Percentiles rank a stretch among this genome's conserved stretches.
Conservation (phyloP, 345 rosid genomes). For the Moringa oleifera region DNA sequence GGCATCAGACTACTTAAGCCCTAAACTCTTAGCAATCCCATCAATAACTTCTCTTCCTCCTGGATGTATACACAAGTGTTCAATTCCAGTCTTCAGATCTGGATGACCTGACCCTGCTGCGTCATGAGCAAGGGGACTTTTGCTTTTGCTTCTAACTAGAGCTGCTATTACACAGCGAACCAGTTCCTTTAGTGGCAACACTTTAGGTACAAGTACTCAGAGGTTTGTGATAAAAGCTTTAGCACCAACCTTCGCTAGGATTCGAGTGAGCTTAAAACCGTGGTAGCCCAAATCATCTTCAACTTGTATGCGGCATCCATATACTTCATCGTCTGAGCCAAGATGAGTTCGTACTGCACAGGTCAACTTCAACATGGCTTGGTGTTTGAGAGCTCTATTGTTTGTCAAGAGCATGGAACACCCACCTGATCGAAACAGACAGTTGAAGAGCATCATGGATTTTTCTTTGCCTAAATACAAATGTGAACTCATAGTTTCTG, state of each 20-base stretch:
- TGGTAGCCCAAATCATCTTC: slow-evolving; percentile 27
- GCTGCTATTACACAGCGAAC: slow-evolving; percentile 12
- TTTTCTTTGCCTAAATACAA: slow-evolving; percentile 75
- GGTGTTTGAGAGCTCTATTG: slow-evolving; percentile 30
- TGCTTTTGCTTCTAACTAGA: slow-evolving; percentile 14
- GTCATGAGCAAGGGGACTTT: too few species aligned
- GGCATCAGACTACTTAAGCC: slow-evolving; percentile 45
- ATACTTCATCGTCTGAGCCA: slow-evolving; percentile 58
- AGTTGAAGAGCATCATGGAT: slow-evolving; percentile 75
- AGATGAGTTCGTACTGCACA: slow-evolving; percentile 43
- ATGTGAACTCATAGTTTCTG: slow-evolving; percentile 60
- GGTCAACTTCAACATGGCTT: slow-evolving; percentile 44
- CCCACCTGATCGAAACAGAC: slow-evolving; percentile 69
- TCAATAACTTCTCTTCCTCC: slow-evolving; percentile 75
- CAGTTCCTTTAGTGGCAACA: slow-evolving; percentile 41
- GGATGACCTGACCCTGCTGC: slow-evolving; percentile 18
- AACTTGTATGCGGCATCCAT: slow-evolving; percentile 41
- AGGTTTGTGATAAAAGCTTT: slow-evolving; percentile 51
- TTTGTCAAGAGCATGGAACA: slow-evolving; percentile 69
- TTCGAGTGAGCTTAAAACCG: slow-evolving; percentile 26
- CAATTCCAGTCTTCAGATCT: slow-evolving; percentile 25
- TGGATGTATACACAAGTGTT: slow-evolving; percentile 43
- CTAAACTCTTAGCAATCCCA: slow-evolving; percentile 52
- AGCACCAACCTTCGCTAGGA: slow-evolving; percentile 20
- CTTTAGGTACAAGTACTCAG: slow-evolving; percentile 44